These are phyloP conservation scores for Mucor racemosus DNA, from an alignment of 371 early-diverging fungal genomes.

Conservation along the genomic window DNA sequence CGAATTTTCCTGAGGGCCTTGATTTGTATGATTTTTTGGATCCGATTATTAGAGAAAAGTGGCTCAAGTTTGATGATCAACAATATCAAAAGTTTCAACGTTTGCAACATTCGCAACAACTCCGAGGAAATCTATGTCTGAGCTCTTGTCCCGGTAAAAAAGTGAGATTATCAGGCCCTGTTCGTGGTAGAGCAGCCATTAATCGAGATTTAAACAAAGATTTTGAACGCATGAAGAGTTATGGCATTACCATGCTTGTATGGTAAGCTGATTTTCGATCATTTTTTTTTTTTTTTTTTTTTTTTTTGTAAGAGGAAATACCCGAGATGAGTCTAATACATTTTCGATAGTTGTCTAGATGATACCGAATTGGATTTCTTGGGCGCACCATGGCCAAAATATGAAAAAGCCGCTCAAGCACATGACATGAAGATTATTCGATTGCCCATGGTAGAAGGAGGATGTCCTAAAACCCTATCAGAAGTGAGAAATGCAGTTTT, in stretches of 20 bases:
- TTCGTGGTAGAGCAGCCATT: slow-evolving; percentile 75
- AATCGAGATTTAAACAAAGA: slow-evolving; percentile 76
- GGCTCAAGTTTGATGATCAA: slow-evolving; percentile 3
- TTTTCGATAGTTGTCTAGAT: slow-evolving; percentile 65
- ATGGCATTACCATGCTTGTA: slow-evolving; percentile 69
- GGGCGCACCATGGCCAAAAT: slow-evolving; percentile 74
- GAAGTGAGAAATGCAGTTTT: slow-evolving; percentile 64
- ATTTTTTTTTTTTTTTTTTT: slow-evolving; percentile 6
- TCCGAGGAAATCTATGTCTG: slow-evolving; percentile 68
- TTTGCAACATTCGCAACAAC: neutral
- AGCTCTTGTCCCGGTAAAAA: slow-evolving; percentile 87
- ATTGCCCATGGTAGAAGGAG: slow-evolving; percentile 79
- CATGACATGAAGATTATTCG: slow-evolving; percentile 60
- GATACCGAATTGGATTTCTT: slow-evolving; percentile 72
- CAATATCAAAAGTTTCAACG: slow-evolving; percentile 1
- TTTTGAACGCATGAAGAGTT: slow-evolving; percentile 64
- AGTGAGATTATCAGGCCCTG: slow-evolving; percentile 78
- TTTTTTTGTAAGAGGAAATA: too few species aligned
- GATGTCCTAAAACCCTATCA: slow-evolving; percentile 66
- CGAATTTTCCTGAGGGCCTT: slow-evolving; percentile 37
- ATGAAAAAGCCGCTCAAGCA: slow-evolving; percentile 59
- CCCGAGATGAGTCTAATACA: slow-evolving; percentile 1
- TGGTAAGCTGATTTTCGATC: slow-evolving; percentile 54
- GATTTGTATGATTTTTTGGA: slow-evolving; percentile 52
- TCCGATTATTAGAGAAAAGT: slow-evolving; percentile 23